Evolutionary conservation across 192 early-diverging fungal genomes (phyloP), one percentile per base, ranked within the genome.

Genomic region (Radiomyces spectabilis): DNA sequence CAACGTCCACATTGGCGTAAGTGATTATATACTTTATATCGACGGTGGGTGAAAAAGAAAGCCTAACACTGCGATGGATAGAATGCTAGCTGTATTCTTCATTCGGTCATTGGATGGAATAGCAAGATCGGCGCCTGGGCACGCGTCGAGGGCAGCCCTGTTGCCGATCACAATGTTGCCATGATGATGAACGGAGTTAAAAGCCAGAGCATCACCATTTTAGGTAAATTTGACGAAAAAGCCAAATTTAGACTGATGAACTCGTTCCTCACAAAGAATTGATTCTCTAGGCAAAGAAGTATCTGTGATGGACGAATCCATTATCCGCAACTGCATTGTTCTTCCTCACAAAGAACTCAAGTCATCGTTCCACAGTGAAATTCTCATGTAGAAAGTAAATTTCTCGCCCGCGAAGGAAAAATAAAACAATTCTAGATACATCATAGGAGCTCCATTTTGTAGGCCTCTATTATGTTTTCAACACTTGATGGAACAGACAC

Each of bases 321-420:
- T 93, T 29, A 89, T 99, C 57, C 81, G 96, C 61, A 95, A 97
- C 78, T 97, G 93, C 55, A 93, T 97, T 51, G 94, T 99, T 26
- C 65, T 99, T 58, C 96, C 96, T 22, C 88, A 97, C 77, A 99
- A 99, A 84, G 96, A 95, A 51, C 76, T 98, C 51, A 88, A 88
- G 68, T 53, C 69, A 35, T 86, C 79, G 70, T 91, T 85, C 76
- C 91, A 94, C 68, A 89, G 93, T 63, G 93, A 95, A 68, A 91
- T 98, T 61, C 77, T 98, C 32, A 94, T 97, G 94, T 97, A 48
- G 42, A 44, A n/a, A n/a, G n/a, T n/a, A n/a, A n/a, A n/a, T n/a
- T n/a, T n/a, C n/a, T n/a, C n/a, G n/a, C n/a, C n/a, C n/a, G n/a
- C n/a, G n/a, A n/a, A n/a, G n/a, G n/a, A n/a, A n/a, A 81, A 77